Base-by-base conservation (phyloP, 2,329 filamentous ascomycete species). In the Rhytidhysteron rufulum region DNA sequence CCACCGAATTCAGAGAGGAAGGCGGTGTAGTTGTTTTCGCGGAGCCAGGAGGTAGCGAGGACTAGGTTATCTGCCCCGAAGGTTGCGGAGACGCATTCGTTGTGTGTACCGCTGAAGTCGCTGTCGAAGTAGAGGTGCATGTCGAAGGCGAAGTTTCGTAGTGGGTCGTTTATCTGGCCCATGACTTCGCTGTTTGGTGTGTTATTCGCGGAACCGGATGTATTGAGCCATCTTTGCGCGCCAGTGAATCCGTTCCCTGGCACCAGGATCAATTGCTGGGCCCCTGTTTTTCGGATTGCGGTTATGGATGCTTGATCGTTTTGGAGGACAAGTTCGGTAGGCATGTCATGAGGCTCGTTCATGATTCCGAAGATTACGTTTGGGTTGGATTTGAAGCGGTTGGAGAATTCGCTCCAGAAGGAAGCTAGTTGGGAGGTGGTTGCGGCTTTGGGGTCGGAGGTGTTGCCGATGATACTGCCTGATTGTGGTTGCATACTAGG, bases 121-220 rank as follows among this genome's bases (percentile, higher is more conserved):
- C 60, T 55, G 48, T 76, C 72, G n/a, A 75, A 65, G 51, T 75
- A 75, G 52, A 74, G 68, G 54, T 76, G 72, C 50, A 75, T 72
- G 45, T 75, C 72, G 34, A 75, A 66, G 4, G 71, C 72, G 37
- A 68, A 71, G 53, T 77, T 76, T 38, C 69, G 68, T 4, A 61
- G 41, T 7, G 72, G 71, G 45, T 75, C 73, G n/a, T 44, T 53
- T 37, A 75, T 67, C 40, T 67, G 57, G 40, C 68, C 60, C 41
- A 76, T 52, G 8, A 51, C 42, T 10, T 54, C 46, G 13, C 65
- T 59, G 37, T 65, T 69, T 18, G 61, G 61, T 3, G 63, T 65
- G 20, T 71, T 67, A 31, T 61, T 50, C 33, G 58, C 59, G 3
- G 33, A 25, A 36, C 53, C 52, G 8, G 51, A 54, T 37, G 22